Base-by-base conservation (phyloP, 768 basidiomycete species). In the Dioszegia crocea region DNA sequence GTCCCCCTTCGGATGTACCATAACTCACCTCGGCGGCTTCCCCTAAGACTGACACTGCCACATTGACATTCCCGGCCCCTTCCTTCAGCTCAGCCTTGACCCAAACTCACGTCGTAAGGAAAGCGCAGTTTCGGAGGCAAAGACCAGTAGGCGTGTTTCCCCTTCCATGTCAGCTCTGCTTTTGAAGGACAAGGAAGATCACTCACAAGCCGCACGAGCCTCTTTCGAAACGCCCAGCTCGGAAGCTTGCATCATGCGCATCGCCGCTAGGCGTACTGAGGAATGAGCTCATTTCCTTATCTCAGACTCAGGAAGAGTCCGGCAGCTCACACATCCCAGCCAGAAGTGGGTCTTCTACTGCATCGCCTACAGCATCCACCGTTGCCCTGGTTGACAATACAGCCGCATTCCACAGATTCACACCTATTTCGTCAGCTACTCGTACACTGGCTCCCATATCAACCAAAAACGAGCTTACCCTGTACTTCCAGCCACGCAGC, bases 291-390 rank as follows among this genome's bases (percentile, higher is more conserved):
- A 41, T 17, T 16, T 16, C 23, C n/a, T n/a, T n/a, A n/a, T n/a
- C n/a, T n/a, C n/a, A n/a, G n/a, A n/a, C n/a, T n/a, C n/a, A n/a
- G 17, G n/a, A 45, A 10, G 44, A 16, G 19, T 4, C 23, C 3
- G n/a, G n/a, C 11, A 31, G 30, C 51, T 53, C 38, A 53, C 51
- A 27, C 51, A 53, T 53, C 26, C 38, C 51, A 53, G 51, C 51
- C 11, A 53, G 10, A 23, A 53, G 36, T 8, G 51, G 51, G 17
- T 53, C 51, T 19, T 53, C 51, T 4, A 40, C 38, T 14, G 23
- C 4, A 14, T 40, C 16, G 1, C 16, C 51, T 23, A 23, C 17
- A 16, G 24, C 38, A 26, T 40, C 51, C 51, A 41, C 51, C 14
- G 36, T 53, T 3, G 51, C 51, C 51, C 38, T 53, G 1, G 38